A percentile compares a stretch with the other conserved stretches of the same genome.
Conservation (phyloP, 2,329 filamentous ascomycete genomes). For the Colletotrichum higginsianum region DNA sequence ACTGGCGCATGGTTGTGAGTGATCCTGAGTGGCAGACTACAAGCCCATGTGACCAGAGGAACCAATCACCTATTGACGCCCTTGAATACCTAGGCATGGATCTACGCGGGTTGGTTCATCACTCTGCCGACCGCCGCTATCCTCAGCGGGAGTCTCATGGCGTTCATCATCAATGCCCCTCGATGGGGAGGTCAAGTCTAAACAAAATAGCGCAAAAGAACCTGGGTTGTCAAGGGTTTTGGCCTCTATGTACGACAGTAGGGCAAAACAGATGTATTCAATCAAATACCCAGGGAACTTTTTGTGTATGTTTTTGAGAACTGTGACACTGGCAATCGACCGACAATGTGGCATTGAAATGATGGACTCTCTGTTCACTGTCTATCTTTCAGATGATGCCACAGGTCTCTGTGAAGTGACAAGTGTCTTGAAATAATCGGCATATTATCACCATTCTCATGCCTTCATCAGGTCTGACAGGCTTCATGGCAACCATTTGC, state of each 20-base stretch:
- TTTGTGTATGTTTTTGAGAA: too few relatives aligned
- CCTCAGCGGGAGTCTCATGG: slow-evolving; percentile 73
- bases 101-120: slow-evolving; percentile 73
- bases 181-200: slow-evolving; percentile 54
- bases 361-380: too few relatives aligned
- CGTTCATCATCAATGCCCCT: slow-evolving; percentile 74
- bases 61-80: not conserved
- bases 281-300: not conserved
- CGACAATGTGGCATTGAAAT: too few relatives aligned
- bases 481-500: not conserved
- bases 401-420: too few relatives aligned
- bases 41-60: too few relatives aligned
- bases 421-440: too few relatives aligned
- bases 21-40: not conserved
- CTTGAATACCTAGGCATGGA: slow-evolving; percentile 56
- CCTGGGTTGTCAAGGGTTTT: not conserved
- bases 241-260: not conserved
- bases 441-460: too few relatives aligned
- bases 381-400: too few relatives aligned
- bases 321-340: too few relatives aligned
- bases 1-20: slow-evolving; percentile 70
- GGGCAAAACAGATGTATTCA: not conserved
- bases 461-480: not conserved
- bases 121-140: slow-evolving; percentile 71
- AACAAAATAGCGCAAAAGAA: not conserved